Conservation (phyloP, 2,329 filamentous ascomycete genomes). For the Cladorrhinum sp. region DNA sequence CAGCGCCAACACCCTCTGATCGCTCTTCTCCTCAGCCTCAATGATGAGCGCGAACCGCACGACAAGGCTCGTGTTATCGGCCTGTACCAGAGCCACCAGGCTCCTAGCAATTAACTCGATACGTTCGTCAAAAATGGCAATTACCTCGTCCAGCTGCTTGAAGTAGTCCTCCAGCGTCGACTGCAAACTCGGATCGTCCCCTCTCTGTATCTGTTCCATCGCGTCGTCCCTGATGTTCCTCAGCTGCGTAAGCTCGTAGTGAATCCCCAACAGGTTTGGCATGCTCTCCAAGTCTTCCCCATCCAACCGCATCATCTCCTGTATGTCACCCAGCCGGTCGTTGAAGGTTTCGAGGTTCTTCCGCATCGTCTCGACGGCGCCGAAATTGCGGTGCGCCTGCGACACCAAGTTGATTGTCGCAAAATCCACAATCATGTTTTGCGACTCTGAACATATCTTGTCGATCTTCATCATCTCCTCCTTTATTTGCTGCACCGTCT, state of each 20-base stretch:
- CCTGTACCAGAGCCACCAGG: constrained; percentile 80
- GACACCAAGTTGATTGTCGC: constrained; percentile 87
- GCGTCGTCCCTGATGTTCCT: constrained; percentile 94
- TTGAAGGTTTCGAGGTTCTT: constrained; percentile 85
- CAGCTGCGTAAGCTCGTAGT: constrained; percentile 88
- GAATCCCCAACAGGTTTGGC: constrained; percentile 83
- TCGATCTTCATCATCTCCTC: constrained; percentile 99
- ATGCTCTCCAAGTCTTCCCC: constrained; percentile 85
- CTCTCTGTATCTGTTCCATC: constrained; percentile 88
- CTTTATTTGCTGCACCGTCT: constrained; percentile 87
- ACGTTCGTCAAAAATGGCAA: constrained; percentile 95
- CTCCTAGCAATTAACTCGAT: constrained; percentile 85
- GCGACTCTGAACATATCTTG: constrained; percentile 92
- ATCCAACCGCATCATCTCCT: constrained; percentile 76
- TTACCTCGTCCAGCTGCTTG: constrained; percentile 75
- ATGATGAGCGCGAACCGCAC: constrained; percentile 90
- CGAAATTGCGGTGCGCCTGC: constrained; percentile 94
- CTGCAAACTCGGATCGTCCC: constrained; percentile 70
- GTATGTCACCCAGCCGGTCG: constrained; percentile 69
- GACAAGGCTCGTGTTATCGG: constrained; percentile 83
- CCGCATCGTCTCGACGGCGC: constrained; percentile 90
- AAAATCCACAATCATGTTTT: constrained; percentile 97
- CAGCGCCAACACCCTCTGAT: constrained; percentile 83
- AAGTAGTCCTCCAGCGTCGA: constrained; percentile 89
- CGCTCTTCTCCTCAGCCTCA: constrained; percentile 93